Evolutionary conservation across 148 eudicot species (phyloP).

Genomic region (Linanthus parryae): DNA sequence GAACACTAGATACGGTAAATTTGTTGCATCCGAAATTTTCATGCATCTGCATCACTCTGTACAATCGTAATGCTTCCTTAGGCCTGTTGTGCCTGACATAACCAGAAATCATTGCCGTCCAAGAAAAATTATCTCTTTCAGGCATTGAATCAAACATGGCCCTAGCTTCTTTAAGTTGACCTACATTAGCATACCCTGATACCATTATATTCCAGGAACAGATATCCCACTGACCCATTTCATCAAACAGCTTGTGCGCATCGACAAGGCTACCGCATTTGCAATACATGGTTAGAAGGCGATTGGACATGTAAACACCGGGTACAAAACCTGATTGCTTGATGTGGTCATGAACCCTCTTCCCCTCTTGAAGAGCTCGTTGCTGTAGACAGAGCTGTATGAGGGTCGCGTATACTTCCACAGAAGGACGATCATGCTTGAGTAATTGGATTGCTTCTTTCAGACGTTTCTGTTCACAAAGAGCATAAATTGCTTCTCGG

Average conservation of each 20-base stretch:
- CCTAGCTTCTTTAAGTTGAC: conserved; percentile 45
- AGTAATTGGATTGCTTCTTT: conserved; percentile 40
- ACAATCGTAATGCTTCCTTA: conserved; percentile 43
- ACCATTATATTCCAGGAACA: conserved; percentile 59
- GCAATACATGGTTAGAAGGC: conserved; percentile 31
- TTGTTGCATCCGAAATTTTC: conserved; percentile 28
- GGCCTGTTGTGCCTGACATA: conserved; percentile 36
- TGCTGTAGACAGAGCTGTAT: conserved; percentile 27
- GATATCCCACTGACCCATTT: conserved; percentile 33
- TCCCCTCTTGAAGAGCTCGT: conserved; percentile 36
- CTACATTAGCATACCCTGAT: conserved; percentile 38
- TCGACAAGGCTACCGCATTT: conserved; percentile 44
- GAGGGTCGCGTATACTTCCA: conserved; percentile 24
- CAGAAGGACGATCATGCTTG: conserved; percentile 16
- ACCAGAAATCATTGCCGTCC: conserved; percentile 62
- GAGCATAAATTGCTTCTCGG: conserved; percentile 21
- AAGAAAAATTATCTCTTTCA: conserved; percentile 44
- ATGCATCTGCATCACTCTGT: conserved; percentile 31
- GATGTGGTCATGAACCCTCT: conserved; percentile 38
- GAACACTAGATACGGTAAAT: conserved; percentile 49
- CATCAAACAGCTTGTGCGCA: conserved; percentile 46
- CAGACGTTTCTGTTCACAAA: conserved; percentile 37
- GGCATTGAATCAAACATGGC: conserved; percentile 47
- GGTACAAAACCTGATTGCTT: conserved; percentile 30
- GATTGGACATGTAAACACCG: conserved; percentile 34